phyloP scores from a whole-genome alignment of 1,284 basidiomycete species.

The Testicularia cyperi region DNA sequence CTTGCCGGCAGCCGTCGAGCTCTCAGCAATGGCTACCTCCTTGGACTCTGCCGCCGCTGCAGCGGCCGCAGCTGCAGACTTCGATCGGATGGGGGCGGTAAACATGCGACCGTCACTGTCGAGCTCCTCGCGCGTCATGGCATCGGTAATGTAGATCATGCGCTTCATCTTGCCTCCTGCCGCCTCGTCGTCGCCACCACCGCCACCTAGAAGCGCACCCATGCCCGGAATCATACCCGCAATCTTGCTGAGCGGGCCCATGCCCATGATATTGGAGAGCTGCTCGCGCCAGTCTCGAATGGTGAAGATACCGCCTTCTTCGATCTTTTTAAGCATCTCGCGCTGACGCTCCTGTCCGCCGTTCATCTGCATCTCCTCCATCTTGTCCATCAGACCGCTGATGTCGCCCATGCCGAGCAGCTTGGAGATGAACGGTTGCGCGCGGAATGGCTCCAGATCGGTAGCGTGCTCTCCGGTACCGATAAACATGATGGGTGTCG shows the following conservation, averaged over 20 bases:
- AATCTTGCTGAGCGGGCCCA: slow-evolving; percentile 97
- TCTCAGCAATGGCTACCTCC: slow-evolving; percentile 20
- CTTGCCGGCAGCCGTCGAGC: slow-evolving; percentile 27
- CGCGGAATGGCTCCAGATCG: slow-evolving; percentile 92
- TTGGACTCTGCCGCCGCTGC: slow-evolving; percentile 11
- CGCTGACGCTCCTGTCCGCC: slow-evolving; percentile 77
- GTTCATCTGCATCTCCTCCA: slow-evolving; percentile 67
- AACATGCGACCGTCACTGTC: slow-evolving; percentile 82
- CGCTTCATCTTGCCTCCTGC: slow-evolving; percentile 83
- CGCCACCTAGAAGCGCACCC: slow-evolving; percentile 72
- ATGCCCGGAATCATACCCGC: slow-evolving; percentile 98
- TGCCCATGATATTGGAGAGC: slow-evolving; percentile 94
- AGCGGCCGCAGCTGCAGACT: slow-evolving; percentile 9
- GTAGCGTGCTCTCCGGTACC: slow-evolving; percentile 96
- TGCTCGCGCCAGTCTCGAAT: slow-evolving; percentile 98
- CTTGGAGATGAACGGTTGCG: slow-evolving; percentile 96
- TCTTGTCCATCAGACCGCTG: slow-evolving; percentile 84
- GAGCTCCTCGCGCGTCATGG: slow-evolving; percentile 89
- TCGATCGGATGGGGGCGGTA: slow-evolving; percentile 38
- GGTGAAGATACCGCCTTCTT: slow-evolving; percentile 86
- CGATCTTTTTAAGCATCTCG: slow-evolving; percentile 96
- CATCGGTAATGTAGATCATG: slow-evolving; percentile 98
- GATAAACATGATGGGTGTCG: slow-evolving; percentile 97
- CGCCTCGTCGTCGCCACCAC: slow-evolving; percentile 76
- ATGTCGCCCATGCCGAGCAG: slow-evolving; percentile 93